Percentiles rank a stretch among this genome's conserved stretches.
These are phyloP conservation scores for Aspergillus sp. DNA, from an alignment of 2,329 filamentous ascomycete species.

Conservation along the genomic window DNA sequence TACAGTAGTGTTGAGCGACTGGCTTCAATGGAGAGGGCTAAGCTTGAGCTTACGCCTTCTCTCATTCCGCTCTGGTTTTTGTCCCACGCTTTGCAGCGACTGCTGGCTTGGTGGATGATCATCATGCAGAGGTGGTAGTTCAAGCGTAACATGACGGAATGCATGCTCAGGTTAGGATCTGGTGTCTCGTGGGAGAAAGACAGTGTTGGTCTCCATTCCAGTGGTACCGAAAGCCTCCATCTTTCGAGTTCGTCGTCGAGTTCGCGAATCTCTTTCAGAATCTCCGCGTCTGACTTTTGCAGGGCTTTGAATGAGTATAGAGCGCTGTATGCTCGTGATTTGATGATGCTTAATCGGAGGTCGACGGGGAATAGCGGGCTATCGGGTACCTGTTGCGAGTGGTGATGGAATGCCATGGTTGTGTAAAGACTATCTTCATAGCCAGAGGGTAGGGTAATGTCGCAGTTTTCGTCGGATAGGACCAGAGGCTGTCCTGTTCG, in stretches of 20 bases:
- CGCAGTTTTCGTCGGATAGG: constrained; percentile 50
- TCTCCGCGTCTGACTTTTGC: constrained; percentile 50
- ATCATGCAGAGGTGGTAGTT: constrained; percentile 55
- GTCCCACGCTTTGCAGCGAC: constrained; percentile 44
- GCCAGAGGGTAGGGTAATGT: constrained; percentile 45
- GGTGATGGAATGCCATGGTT: constrained; percentile 16
- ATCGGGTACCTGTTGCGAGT: constrained; percentile 13
- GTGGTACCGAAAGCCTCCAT: constrained; percentile 50
- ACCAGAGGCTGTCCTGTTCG: constrained; percentile 50
- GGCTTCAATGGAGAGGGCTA: constrained; percentile 51
- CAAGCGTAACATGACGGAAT: constrained; percentile 45
- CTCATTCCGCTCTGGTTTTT: constrained; percentile 31
- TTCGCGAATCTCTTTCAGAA: constrained; percentile 52
- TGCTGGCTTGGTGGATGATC: constrained; percentile 53
- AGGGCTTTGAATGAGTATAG: constrained; percentile 48
- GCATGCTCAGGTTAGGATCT: constrained; percentile 40
- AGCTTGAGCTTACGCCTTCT: constrained; percentile 49
- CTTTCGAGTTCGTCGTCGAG: constrained; percentile 53
- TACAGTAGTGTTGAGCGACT: constrained; percentile 53
- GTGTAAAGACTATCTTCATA: constrained; percentile 30
- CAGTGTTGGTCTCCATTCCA: constrained; percentile 43
- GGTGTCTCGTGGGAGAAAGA: constrained; percentile 35
- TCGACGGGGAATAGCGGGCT: constrained; percentile 43
- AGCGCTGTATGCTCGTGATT: constrained; percentile 44
- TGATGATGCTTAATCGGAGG: constrained; percentile 47